Conservation (phyloP, 2,329 filamentous ascomycete species). For the Exophiala sideris region DNA sequence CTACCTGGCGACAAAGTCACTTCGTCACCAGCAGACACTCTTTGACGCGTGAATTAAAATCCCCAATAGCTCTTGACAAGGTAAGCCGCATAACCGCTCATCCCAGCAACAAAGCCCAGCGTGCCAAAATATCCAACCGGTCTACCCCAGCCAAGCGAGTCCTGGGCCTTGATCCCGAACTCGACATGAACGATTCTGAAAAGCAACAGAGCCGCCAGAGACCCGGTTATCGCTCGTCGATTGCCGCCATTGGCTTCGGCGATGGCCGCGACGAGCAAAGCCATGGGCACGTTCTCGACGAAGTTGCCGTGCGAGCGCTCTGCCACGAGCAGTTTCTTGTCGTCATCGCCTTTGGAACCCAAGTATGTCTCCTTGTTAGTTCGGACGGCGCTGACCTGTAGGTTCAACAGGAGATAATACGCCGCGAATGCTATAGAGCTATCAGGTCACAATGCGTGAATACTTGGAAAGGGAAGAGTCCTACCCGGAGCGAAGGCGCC, state of each 20-base stretch:
- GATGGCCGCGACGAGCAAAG: conserved; percentile 37
- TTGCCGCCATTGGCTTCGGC: conserved; percentile 47
- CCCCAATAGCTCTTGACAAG: conserved; percentile 35
- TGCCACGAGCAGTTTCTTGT: conserved; percentile 34
- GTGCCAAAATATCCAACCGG: conserved; percentile 30
- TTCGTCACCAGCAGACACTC: too few species aligned
- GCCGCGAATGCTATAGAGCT: conserved; percentile 41
- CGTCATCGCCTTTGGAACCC: conserved; percentile 20
- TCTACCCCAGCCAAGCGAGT: conserved; percentile 29
- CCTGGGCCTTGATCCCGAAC: conserved; percentile 35
- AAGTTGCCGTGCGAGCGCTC: conserved; percentile 42
- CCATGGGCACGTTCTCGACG: conserved; percentile 43
- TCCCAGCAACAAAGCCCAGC: conserved; percentile 28
- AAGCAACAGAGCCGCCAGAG: conserved; percentile 38
- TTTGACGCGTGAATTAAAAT: conserved; percentile 18
- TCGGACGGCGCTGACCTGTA: conserved; percentile 38
- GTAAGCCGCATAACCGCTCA: conserved; percentile 30
- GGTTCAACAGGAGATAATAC: conserved; percentile 42
- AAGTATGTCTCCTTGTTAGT: conserved; percentile 32
- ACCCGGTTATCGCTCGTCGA: conserved; percentile 37
- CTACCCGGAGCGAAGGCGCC: conserved; percentile 23
- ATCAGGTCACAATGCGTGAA: conserved; percentile 32
- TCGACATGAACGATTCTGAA: conserved; percentile 41
- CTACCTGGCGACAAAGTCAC: not conserved
- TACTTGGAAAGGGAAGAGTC: not conserved